Conservation (phyloP, 1,284 basidiomycete species). For the Xerocomus nothofagi region DNA sequence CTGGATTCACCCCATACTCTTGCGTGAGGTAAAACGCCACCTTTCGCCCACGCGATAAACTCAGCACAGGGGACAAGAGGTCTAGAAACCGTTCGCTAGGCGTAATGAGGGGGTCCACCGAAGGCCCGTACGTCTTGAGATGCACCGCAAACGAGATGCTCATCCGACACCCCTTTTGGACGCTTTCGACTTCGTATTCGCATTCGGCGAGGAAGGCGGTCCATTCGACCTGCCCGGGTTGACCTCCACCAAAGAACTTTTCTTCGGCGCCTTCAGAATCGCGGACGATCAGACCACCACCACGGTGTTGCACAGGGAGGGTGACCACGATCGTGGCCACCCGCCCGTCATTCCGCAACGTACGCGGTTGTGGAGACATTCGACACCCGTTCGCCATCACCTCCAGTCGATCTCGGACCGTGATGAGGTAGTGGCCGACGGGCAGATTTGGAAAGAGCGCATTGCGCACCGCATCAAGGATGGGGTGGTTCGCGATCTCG, state of each 20-base stretch:
- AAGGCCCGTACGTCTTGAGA: conserved; percentile 63
- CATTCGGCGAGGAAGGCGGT: conserved; percentile 70
- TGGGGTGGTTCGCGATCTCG: conserved; percentile 76
- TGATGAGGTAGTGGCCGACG: conserved; percentile 65
- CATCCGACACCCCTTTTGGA: conserved; percentile 68
- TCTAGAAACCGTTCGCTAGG: conserved; percentile 75
- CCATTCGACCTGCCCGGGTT: conserved; percentile 70
- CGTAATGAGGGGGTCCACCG: conserved; percentile 61
- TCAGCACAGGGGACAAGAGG: conserved; percentile 65
- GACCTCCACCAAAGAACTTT: conserved; percentile 60
- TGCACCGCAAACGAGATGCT: conserved; percentile 71
- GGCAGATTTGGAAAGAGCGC: conserved; percentile 69
- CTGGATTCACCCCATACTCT: conserved; percentile 73
- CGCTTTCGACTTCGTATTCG: conserved; percentile 68
- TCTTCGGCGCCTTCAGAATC: conserved; percentile 60
- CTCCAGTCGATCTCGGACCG: conserved; percentile 67
- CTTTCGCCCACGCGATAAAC: conserved; percentile 63
- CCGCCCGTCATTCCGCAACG: conserved; percentile 59
- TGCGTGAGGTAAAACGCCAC: conserved; percentile 70
- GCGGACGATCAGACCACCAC: conserved; percentile 62
- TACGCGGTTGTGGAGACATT: conserved; percentile 53
- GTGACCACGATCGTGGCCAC: conserved; percentile 72
- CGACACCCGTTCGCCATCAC: conserved; percentile 60
- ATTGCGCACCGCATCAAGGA: conserved; percentile 70
- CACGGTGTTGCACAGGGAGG: conserved; percentile 69